A percentile compares a stretch with the other conserved stretches of the same genome.
These are phyloP conservation scores for Trichocladium antarcticum DNA, from an alignment of 495 filamentous ascomycete genomes.

Conservation along the genomic window DNA sequence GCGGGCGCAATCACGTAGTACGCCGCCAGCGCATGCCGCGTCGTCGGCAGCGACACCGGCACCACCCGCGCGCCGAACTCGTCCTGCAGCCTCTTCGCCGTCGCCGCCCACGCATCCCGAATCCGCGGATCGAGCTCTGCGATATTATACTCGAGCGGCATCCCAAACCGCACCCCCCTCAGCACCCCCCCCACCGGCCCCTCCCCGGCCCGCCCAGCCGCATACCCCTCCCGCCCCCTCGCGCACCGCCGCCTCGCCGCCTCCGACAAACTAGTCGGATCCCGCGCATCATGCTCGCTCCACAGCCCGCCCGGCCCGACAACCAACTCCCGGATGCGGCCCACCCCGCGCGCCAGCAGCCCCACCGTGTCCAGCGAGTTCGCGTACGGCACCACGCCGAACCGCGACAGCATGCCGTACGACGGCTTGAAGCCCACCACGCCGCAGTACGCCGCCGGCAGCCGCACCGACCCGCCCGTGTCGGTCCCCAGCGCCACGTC, in stretches of 20 bases:
- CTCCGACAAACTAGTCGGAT: conserved; percentile 62
- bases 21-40: conserved; percentile 71
- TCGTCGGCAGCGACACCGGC: conserved; percentile 72
- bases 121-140: conserved; percentile 57
- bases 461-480: conserved; percentile 83
- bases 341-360: conserved; percentile 48
- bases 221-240: conserved; percentile 31
- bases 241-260: conserved; percentile 46
- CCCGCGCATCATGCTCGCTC: conserved; percentile 51
- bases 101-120: conserved; percentile 54
- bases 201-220: conserved; percentile 1
- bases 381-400: conserved; percentile 88
- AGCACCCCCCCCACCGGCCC: conserved; percentile 16
- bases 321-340: conserved; percentile 45
- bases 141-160: conserved; percentile 83
- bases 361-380: conserved; percentile 95
- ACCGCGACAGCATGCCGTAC: conserved; percentile 54
- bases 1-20: conserved; percentile 95
- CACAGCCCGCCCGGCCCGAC: conserved; percentile 29
- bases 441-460: conserved; percentile 86
- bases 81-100: conserved; percentile 44
- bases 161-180: conserved; percentile 48
- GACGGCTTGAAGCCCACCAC: conserved; percentile 88
- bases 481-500: conserved; percentile 83
- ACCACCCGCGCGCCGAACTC: conserved; percentile 55